phyloP scores from a whole-genome alignment of 768 basidiomycete genomes.

The Chiua virens region DNA sequence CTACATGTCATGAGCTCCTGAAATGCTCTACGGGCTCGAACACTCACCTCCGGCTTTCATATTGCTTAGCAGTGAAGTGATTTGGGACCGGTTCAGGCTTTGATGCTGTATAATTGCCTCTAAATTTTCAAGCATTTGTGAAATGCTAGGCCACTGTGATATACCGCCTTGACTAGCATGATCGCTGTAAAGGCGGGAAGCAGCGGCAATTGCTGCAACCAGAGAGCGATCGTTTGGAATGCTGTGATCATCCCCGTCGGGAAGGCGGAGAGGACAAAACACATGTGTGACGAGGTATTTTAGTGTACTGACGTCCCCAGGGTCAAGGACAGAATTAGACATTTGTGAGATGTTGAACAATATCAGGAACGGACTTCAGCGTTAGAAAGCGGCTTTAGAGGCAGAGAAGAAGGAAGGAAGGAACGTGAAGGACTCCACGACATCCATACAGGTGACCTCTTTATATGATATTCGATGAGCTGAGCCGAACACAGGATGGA shows the following conservation, averaged over 20 bases:
- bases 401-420: no score
- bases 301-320: background rate
- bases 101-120: background rate
- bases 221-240: slow-evolving; percentile 27
- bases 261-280: slow-evolving; percentile 40
- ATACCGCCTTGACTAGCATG: slow-evolving; percentile 4
- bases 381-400: no score
- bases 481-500: no score
- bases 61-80: slow-evolving; percentile 11
- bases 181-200: slow-evolving; percentile 19
- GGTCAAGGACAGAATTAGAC: background rate
- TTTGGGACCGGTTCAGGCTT: background rate
- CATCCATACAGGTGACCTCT: no score
- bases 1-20: slow-evolving; percentile 22
- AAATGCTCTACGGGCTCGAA: background rate
- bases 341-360: background rate
- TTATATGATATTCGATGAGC: no score
- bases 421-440: no score
- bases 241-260: slow-evolving; percentile 32
- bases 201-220: slow-evolving; percentile 15
- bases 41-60: slow-evolving; percentile 16
- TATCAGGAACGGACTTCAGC: background rate
- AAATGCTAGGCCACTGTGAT: slow-evolving; percentile 27
- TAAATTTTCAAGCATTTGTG: slow-evolving; percentile 24
- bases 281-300: slow-evolving; percentile 40